Evolutionary conservation across 75 land plant species (phyloP).

Genomic region (Isoetes taiwanensis): DNA sequence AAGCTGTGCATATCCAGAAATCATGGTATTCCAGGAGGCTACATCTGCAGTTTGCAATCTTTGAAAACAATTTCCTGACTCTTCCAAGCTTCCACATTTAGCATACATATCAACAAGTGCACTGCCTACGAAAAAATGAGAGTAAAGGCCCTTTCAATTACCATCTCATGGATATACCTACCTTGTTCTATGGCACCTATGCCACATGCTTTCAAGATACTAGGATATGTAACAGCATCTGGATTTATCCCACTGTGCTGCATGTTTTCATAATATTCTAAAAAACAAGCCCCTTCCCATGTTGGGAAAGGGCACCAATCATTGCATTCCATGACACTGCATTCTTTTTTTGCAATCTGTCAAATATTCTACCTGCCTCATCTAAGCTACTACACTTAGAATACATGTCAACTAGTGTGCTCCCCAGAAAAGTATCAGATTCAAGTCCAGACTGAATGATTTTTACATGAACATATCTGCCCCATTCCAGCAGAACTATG

Average conservation of each 20-base stretch:
- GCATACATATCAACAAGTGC: conserved; percentile 6
- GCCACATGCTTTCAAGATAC: conserved; percentile 17
- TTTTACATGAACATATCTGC: conserved; percentile 9
- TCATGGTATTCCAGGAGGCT: conserved; percentile 6
- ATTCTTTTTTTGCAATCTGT: background rate
- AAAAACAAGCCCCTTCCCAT: background rate
- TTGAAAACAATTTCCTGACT: background rate
- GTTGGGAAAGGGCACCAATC: background rate
- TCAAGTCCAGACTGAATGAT: background rate
- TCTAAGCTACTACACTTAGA: conserved; percentile 10
- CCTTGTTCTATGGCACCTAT: conserved; percentile 6
- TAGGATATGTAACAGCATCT: conserved; percentile 22
- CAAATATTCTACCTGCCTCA: conserved; percentile 9
- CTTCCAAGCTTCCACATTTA: background rate
- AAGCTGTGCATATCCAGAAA: conserved; percentile 1
- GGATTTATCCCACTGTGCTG: background rate
- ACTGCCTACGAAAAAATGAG: background rate
- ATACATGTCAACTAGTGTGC: conserved; percentile 17
- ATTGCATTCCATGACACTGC: conserved; percentile 4
- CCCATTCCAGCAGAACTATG: background rate
- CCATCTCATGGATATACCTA: background rate
- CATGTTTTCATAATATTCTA: conserved; percentile 1
- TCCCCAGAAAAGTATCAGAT: conserved; percentile 2
- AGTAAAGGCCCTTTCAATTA: background rate
- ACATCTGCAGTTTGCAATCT: background rate